These are phyloP conservation scores for Colletotrichum neosansevieriae DNA, from an alignment of 2,329 filamentous ascomycete genomes.

Conservation along the genomic window DNA sequence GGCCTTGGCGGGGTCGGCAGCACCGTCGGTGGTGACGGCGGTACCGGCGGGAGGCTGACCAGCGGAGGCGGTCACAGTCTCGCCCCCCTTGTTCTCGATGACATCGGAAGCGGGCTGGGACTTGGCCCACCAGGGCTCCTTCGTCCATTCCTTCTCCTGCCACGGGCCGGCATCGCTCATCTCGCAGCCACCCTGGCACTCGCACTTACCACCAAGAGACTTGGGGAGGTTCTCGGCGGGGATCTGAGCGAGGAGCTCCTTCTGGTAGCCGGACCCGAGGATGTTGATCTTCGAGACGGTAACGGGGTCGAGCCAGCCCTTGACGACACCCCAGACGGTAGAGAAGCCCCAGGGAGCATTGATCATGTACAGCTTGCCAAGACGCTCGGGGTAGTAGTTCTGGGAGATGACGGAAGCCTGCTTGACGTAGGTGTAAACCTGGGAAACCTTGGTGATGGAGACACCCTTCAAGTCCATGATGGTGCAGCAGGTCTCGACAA, in stretches of 20 bases:
- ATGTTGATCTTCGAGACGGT: conserved; percentile 97
- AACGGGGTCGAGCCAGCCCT: conserved; percentile 95
- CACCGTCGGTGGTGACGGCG: conserved; percentile 47
- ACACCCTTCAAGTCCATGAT: conserved; percentile 99
- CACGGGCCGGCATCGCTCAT: conserved; percentile 93
- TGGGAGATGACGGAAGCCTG: conserved; percentile 91
- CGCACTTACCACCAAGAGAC: conserved; percentile 85
- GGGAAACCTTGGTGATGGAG: conserved; percentile 81
- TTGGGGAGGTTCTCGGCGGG: conserved; percentile 90
- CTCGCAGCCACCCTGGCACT: conserved; percentile 85
- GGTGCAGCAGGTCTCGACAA: conserved; percentile 97
- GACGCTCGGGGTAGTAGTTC: conserved; percentile 98
- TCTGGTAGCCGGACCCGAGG: conserved; percentile 83
- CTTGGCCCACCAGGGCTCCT: conserved; percentile 74
- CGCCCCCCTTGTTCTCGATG: conserved; percentile 56
- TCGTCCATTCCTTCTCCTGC: conserved; percentile 77
- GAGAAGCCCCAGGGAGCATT: conserved; percentile 98
- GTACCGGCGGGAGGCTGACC: conserved; percentile 50
- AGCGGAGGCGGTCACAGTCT: conserved; percentile 49
- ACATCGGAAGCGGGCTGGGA: conserved; percentile 52
- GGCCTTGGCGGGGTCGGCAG: conserved; percentile 47
- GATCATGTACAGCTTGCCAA: conserved; percentile 97
- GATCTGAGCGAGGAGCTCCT: conserved; percentile 85
- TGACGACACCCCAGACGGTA: conserved; percentile 85
- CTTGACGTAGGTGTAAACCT: conserved; percentile 89